Percentiles rank a stretch among this genome's conserved stretches.
phyloP scores from a whole-genome alignment of 176 grass and related monocot genomes.

The Triticum monococcum region DNA sequence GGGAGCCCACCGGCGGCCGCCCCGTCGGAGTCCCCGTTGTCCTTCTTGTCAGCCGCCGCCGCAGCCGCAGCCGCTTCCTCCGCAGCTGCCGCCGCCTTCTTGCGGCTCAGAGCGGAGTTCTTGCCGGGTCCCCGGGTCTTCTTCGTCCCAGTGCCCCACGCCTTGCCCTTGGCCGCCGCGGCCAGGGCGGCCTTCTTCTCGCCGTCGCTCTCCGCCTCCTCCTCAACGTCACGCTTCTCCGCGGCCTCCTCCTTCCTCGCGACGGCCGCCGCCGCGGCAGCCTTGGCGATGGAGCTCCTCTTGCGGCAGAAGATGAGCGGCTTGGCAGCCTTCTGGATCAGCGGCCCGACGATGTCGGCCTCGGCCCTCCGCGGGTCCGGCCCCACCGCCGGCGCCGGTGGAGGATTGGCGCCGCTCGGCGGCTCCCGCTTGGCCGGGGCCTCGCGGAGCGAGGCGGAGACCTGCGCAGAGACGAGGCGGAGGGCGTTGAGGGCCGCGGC shows the following conservation, averaged over 20 bases:
- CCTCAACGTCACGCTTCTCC: slow-evolving; percentile 7
- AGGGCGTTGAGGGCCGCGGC: slow-evolving; percentile 59
- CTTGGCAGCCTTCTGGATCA: slow-evolving; percentile 54
- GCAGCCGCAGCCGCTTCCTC: not conserved
- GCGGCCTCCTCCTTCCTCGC: slow-evolving; percentile 40
- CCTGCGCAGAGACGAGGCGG: slow-evolving; percentile 45
- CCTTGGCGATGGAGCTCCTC: slow-evolving; percentile 71
- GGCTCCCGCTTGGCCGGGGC: slow-evolving; percentile 13
- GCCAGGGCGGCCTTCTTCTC: slow-evolving; percentile 33
- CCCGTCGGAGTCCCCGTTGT: not conserved
- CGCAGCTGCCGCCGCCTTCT: not conserved
- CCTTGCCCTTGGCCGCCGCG: slow-evolving; percentile 23
- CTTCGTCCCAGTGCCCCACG: slow-evolving; percentile 58
- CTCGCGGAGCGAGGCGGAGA: slow-evolving; percentile 21
- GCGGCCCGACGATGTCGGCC: slow-evolving; percentile 32
- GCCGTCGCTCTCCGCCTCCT: not conserved
- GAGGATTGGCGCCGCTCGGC: not conserved
- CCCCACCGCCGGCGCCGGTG: not conserved
- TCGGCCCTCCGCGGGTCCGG: not conserved
- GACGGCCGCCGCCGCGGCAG: slow-evolving; percentile 5
- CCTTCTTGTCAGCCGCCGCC: slow-evolving; percentile 34
- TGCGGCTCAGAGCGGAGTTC: not conserved
- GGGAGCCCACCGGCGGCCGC: not conserved
- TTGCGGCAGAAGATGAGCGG: slow-evolving; percentile 83
- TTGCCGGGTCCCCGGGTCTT: slow-evolving; percentile 38